Evolutionary conservation across 306 rosid genomes (phyloP).

Genomic region (Nissolia schottii): DNA sequence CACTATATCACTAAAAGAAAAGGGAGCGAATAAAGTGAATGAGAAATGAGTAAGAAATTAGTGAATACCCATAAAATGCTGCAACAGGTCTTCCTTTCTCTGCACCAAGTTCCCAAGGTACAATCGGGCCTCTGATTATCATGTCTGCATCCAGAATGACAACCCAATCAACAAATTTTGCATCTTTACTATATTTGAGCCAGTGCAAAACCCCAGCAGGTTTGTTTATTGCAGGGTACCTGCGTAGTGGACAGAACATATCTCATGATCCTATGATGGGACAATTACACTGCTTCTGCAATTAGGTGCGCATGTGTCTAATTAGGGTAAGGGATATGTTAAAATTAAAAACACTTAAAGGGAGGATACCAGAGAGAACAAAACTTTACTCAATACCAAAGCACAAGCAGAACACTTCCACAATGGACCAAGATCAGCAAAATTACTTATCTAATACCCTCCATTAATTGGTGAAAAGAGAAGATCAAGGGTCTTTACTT

Average conservation of each 20-base stretch:
- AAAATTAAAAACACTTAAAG: constrained; percentile 3
- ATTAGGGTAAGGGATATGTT: background rate
- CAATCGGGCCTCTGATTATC: constrained; percentile 89
- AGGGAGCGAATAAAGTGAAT: background rate
- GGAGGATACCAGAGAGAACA: background rate
- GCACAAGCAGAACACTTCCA: background rate
- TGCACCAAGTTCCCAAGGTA: constrained; percentile 99
- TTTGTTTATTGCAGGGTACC: constrained; percentile 99
- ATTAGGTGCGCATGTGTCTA: background rate
- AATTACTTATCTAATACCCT: constrained; percentile 6
- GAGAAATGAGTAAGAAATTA: background rate
- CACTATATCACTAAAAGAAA: background rate
- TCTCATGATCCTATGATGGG: background rate
- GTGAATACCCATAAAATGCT: constrained; percentile 80
- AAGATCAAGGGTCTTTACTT: constrained; percentile 10
- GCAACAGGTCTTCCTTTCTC: constrained; percentile 97
- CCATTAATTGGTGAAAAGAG: background rate
- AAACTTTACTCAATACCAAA: background rate
- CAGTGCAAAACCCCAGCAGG: constrained; percentile 98
- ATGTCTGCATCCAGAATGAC: constrained; percentile 96
- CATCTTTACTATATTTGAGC: constrained; percentile 92
- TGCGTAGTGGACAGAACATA: constrained; percentile 34
- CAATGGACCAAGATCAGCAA: constrained; percentile 2
- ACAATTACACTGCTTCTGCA: background rate
- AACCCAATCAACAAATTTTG: constrained; percentile 92